Conservation (phyloP, 305 asterid species). For the Rubia tinctorum region DNA sequence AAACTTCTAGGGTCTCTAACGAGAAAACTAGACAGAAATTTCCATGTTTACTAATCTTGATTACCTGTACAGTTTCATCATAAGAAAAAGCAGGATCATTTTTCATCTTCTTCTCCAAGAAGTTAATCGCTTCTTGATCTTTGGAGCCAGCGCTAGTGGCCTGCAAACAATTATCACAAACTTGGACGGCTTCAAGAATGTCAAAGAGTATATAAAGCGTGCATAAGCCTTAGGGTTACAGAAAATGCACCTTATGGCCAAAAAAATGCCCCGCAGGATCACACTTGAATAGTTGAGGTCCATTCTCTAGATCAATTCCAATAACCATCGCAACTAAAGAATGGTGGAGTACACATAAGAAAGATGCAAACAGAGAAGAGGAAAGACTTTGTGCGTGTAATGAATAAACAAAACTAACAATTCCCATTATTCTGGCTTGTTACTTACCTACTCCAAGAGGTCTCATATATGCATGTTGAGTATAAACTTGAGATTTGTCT, state of each 20-base stretch:
- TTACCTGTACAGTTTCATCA: slow-evolving; percentile 99
- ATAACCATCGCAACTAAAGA: slow-evolving; percentile 82
- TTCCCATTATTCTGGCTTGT: slow-evolving; percentile 14
- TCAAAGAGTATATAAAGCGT: slow-evolving; percentile 3
- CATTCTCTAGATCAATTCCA: slow-evolving; percentile 94
- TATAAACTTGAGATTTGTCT: slow-evolving; percentile 98
- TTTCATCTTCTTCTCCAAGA: slow-evolving; percentile 98
- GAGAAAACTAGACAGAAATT: not conserved
- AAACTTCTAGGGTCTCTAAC: not conserved
- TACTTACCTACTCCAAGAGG: slow-evolving; percentile 97
- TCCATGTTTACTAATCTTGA: not conserved
- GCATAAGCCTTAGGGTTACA: not conserved
- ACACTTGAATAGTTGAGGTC: slow-evolving; percentile 98
- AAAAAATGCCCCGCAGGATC: slow-evolving; percentile 99
- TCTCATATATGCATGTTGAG: slow-evolving; percentile 99
- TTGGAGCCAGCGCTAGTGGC: slow-evolving; percentile 98
- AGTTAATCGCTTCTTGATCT: slow-evolving; percentile 98
- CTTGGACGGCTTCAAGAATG: not conserved
- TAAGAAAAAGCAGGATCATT: slow-evolving; percentile 84
- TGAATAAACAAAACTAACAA: not conserved
- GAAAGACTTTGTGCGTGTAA: slow-evolving; percentile 5
- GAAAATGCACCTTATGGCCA: slow-evolving; percentile 83
- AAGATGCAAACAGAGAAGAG: slow-evolving; percentile 9
- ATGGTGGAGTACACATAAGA: slow-evolving; percentile 17
- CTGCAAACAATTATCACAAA: slow-evolving; percentile 42